These are phyloP conservation scores for Leccinum fallax DNA, from an alignment of 1,284 basidiomycete species.

Conservation along the genomic window DNA sequence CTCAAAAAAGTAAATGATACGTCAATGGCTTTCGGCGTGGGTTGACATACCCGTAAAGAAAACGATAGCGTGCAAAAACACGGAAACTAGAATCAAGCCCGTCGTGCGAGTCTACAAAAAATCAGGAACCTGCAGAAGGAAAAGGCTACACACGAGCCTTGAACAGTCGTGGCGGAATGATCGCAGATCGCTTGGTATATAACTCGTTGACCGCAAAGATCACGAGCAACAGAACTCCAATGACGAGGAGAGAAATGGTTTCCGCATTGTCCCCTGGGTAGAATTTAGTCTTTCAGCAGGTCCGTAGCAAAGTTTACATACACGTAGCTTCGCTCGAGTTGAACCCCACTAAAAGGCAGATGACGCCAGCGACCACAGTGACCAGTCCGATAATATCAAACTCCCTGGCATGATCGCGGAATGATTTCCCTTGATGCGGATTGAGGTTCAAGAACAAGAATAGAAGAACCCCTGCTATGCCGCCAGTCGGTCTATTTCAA, in stretches of 20 bases:
- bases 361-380: constrained; percentile 47
- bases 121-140: constrained; percentile 6
- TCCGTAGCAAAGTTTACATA: constrained; percentile 2
- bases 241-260: constrained; percentile 51
- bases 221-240: constrained; percentile 46
- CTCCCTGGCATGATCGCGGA: constrained; percentile 37
- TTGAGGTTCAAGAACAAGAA: constrained; percentile 39
- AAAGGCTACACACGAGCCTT: constrained; percentile 19
- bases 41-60: constrained; percentile 40
- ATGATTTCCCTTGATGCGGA: constrained; percentile 35
- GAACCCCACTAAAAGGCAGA: constrained; percentile 49
- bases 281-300: constrained; percentile 5
- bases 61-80: constrained; percentile 41
- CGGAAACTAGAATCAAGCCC: constrained; percentile 40
- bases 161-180: constrained; percentile 54
- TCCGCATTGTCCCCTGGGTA: constrained; percentile 32
- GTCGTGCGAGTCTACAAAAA: constrained; percentile 44
- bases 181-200: constrained; percentile 50
- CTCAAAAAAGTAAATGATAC: not conserved
- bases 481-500: constrained; percentile 42
- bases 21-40: not conserved
- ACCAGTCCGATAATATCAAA: constrained; percentile 53
- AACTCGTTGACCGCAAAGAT: constrained; percentile 47
- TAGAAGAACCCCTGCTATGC: constrained; percentile 40
- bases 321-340: constrained; percentile 34